Evolutionary conservation across 305 asterid species (phyloP), one percentile per base, ranked within the genome.

Genomic region (Fraxinus baroniana): DNA sequence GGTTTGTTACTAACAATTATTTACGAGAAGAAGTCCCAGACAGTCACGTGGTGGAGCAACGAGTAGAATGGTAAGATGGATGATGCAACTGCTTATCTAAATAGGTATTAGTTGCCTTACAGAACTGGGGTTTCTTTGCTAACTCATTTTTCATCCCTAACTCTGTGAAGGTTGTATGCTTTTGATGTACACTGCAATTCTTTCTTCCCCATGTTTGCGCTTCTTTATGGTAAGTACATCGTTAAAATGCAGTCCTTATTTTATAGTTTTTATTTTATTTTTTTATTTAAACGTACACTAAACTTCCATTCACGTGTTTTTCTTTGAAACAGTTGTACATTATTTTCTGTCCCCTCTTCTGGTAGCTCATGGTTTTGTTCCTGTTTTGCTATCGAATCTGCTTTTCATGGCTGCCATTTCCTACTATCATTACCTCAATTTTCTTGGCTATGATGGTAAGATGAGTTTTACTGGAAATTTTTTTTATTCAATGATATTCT

Each of bases 171-270:
- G 99, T 90, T 96, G 91, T 96, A 96, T 71, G 93, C 99, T 72
- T 96, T 96, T 90, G 99, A 96, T 88, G 98, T 96, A 71, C 99
- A 96, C 90, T 94, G 98, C 97, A 96, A 96, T 92, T 96, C 98
- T 87, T 96, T 94, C 94, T 96, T 96, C 90, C 98, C 99, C 52
- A 76, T 93, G 94, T 93, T 93, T 82, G 92, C 89, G 76, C 88
- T 96, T 87, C 95, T 96, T 66, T 92, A 96, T 74, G 98, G 98
- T 96, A 83, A 84, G 94, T 76, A 20, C 44, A n/a, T 74, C 39
- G n/a, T 78, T 39, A 35, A 55, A 83, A n/a, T 62, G 18, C 66
- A 74, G 30, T 32, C 46, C 75, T 33, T 49, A 35, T 41, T 52
- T 2, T 22, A 37, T 74, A 72, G 55, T 36, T 28, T 28, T 28